These are phyloP conservation scores for Bruguiera parviflora DNA, from an alignment of 345 rosid species.

Conservation along the genomic window DNA sequence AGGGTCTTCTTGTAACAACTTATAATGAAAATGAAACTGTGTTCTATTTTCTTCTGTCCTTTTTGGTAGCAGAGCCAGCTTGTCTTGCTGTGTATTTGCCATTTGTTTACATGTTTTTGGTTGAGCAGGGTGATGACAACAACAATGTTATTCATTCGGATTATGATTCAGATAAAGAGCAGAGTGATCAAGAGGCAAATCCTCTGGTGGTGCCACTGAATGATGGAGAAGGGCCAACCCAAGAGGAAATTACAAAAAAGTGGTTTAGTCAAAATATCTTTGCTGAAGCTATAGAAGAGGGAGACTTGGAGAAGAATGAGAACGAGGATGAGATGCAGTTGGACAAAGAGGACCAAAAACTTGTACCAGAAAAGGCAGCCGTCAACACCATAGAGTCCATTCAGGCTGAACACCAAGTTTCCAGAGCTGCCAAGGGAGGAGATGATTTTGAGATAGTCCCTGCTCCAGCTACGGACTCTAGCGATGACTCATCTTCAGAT, in stretches of 20 bases:
- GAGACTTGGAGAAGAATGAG: constrained; percentile 52
- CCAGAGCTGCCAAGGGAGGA: constrained; percentile 25
- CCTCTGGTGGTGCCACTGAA: constrained; percentile 76
- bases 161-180: constrained; percentile 68
- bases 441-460: constrained; percentile 86
- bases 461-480: constrained; percentile 67
- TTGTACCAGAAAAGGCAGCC: constrained; percentile 26
- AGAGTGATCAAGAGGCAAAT: constrained; percentile 58
- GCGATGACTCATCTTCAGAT: constrained; percentile 74
- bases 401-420: constrained; percentile 15
- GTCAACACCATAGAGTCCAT: constrained; percentile 23
- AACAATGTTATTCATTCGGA: constrained; percentile 42
- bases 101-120: not conserved
- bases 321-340: constrained; percentile 55
- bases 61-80: too few relatives aligned
- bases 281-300: constrained; percentile 71
- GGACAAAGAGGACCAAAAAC: constrained; percentile 24
- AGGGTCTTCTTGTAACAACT: not conserved
- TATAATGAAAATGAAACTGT: not conserved
- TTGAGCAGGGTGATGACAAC: constrained; percentile 53
- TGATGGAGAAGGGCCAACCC: constrained; percentile 56
- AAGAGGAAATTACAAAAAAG: constrained; percentile 65
- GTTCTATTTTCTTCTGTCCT: not conserved
- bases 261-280: constrained; percentile 92
- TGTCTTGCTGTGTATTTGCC: not conserved